These are phyloP conservation scores for Hypomontagnella submonticulosa DNA, from an alignment of 495 filamentous ascomycete genomes.

Conservation along the genomic window DNA sequence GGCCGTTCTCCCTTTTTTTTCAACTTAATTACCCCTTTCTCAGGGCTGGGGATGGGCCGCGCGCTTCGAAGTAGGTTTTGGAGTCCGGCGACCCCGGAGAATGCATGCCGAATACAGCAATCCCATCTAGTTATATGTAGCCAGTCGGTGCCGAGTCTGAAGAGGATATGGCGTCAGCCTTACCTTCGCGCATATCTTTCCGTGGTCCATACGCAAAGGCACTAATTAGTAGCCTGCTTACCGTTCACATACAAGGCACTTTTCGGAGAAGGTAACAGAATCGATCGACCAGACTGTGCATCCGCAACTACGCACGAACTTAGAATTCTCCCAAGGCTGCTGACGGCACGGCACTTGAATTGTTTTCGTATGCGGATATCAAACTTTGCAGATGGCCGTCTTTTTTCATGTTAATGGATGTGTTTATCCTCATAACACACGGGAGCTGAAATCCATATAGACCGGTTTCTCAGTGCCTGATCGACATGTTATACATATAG, in stretches of 20 bases:
- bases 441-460: neutral
- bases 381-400: neutral
- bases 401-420: constrained; percentile 22
- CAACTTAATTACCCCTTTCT: neutral
- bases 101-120: neutral
- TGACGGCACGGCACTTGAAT: constrained; percentile 17
- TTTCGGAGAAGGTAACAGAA: neutral
- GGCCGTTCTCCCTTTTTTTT: neutral
- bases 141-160: constrained; percentile 11
- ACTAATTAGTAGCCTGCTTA: constrained; percentile 15
- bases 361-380: constrained; percentile 9
- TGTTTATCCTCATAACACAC: constrained; percentile 2
- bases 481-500: constrained; percentile 1
- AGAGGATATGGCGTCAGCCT: constrained; percentile 23
- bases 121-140: neutral
- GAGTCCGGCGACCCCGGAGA: constrained; percentile 4
- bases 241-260: too few relatives aligned
- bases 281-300: constrained; percentile 4
- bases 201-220: neutral
- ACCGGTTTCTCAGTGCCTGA: too few relatives aligned
- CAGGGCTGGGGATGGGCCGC: constrained; percentile 5
- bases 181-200: neutral
- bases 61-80: neutral
- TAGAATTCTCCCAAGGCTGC: constrained; percentile 1
- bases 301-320: too few relatives aligned